Percentiles rank a stretch among this genome's conserved stretches.
phyloP scores from a whole-genome alignment of 106 monocot species.

The Allium fistulosum region DNA sequence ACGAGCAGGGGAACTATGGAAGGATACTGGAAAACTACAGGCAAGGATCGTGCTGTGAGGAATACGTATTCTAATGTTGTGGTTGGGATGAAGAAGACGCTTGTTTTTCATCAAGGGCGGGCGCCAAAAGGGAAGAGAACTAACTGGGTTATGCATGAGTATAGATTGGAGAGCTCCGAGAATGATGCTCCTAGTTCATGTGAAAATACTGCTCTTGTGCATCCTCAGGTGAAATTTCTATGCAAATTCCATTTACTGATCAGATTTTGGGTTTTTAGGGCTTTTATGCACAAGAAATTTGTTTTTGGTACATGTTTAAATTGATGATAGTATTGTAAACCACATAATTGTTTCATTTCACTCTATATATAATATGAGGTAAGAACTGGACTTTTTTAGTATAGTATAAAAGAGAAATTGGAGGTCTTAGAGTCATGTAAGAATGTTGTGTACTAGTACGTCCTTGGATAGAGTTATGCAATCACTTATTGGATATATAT shows the following conservation, averaged over 20 bases:
- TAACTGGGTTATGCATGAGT: slow-evolving; percentile 97
- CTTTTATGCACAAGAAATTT: background rate
- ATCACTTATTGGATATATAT: too few species aligned
- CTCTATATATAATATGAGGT: too few species aligned
- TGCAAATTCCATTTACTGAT: too few species aligned
- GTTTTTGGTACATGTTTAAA: too few species aligned
- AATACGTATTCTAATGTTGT: background rate
- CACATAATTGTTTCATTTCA: too few species aligned
- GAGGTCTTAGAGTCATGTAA: too few species aligned
- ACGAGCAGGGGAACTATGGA: slow-evolving; percentile 57
- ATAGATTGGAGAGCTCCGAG: slow-evolving; percentile 40
- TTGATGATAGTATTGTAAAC: too few species aligned
- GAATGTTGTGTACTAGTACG: too few species aligned
- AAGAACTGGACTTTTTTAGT: too few species aligned
- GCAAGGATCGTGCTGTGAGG: slow-evolving; percentile 58
- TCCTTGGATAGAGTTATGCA: too few species aligned
- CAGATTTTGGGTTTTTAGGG: background rate
- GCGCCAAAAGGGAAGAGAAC: slow-evolving; percentile 62
- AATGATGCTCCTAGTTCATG: background rate
- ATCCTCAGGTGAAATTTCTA: background rate
- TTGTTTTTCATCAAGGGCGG: slow-evolving; percentile 67
- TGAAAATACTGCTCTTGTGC: background rate
- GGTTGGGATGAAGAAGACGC: slow-evolving; percentile 83
- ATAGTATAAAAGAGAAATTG: too few species aligned
- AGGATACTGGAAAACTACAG: slow-evolving; percentile 93